Evolutionary conservation across 2,329 filamentous ascomycete genomes (phyloP).

Genomic region (Immersiporthe knoxdaviesiana): DNA sequence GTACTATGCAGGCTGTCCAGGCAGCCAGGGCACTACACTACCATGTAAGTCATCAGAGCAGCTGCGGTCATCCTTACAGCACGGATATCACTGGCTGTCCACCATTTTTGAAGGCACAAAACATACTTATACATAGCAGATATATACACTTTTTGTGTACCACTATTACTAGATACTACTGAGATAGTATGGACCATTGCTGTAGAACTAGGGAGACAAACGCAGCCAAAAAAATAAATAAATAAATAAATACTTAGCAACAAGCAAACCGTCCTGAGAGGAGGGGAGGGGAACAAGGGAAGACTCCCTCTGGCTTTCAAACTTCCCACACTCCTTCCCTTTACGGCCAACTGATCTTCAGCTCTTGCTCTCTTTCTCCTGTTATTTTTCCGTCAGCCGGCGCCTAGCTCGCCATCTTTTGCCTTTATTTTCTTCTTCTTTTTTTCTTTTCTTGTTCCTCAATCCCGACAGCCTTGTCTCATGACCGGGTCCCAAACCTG

Average conservation of each 20-base stretch:
- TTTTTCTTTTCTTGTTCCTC: neutral
- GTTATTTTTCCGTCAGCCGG: neutral
- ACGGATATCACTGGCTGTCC: neutral
- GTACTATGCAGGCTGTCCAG: no score
- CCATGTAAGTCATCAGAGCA: neutral
- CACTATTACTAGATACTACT: neutral
- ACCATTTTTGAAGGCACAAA: no score
- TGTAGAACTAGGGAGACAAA: no score
- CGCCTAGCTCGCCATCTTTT: neutral
- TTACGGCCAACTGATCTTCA: constrained; percentile 4
- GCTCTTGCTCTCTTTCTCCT: neutral
- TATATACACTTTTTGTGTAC: neutral
- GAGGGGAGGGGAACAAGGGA: no score
- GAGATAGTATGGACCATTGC: no score
- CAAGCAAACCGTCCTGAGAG: no score
- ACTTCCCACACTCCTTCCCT: neutral
- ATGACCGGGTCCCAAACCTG: constrained; percentile 5
- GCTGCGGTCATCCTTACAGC: neutral
- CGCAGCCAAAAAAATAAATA: no score
- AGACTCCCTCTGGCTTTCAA: neutral
- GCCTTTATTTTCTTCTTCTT: no score
- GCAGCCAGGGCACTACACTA: no score
- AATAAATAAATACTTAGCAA: no score
- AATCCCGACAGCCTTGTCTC: neutral
- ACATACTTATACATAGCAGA: neutral